Conservation (phyloP, 176 grass and related monocot species). For the Avena sativa region DNA sequence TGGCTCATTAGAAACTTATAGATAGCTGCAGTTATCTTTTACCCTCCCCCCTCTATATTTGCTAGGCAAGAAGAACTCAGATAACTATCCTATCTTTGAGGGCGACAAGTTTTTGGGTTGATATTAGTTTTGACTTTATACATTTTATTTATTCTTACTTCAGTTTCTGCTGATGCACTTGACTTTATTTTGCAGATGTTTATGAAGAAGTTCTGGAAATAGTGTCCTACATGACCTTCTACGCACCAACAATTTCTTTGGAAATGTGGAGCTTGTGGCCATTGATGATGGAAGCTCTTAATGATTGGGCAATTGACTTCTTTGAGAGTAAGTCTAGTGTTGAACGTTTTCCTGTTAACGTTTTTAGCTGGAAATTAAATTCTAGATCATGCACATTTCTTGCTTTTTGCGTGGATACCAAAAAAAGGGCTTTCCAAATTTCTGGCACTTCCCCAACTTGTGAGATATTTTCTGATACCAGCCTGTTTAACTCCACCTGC, state of each 20-base stretch:
- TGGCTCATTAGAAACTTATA: background rate
- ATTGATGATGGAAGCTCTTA: slow-evolving; percentile 87
- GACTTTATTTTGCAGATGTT: slow-evolving; percentile 70
- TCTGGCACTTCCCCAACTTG: background rate
- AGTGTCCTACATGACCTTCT: slow-evolving; percentile 95
- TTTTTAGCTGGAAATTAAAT: slow-evolving; percentile 8
- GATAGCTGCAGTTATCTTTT: background rate
- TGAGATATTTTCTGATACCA: background rate
- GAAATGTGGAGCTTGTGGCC: slow-evolving; percentile 98
- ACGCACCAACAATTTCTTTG: slow-evolving; percentile 85
- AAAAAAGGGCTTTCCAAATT: background rate
- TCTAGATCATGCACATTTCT: slow-evolving; percentile 1
- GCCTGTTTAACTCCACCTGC: background rate
- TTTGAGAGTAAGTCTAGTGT: slow-evolving; percentile 88
- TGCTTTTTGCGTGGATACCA: background rate
- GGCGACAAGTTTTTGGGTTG: slow-evolving; percentile 4
- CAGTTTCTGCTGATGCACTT: background rate
- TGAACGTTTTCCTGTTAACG: background rate
- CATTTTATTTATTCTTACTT: slow-evolving; percentile 1
- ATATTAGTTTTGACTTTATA: slow-evolving; percentile 21
- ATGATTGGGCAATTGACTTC: slow-evolving; percentile 95
- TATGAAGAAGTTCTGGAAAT: slow-evolving; percentile 98
- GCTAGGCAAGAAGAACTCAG: background rate
- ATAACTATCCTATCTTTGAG: background rate
- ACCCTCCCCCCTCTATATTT: background rate